These are phyloP conservation scores for Candida qinlingensis DNA, from an alignment of 805 yeast genomes.

Conservation along the genomic window DNA sequence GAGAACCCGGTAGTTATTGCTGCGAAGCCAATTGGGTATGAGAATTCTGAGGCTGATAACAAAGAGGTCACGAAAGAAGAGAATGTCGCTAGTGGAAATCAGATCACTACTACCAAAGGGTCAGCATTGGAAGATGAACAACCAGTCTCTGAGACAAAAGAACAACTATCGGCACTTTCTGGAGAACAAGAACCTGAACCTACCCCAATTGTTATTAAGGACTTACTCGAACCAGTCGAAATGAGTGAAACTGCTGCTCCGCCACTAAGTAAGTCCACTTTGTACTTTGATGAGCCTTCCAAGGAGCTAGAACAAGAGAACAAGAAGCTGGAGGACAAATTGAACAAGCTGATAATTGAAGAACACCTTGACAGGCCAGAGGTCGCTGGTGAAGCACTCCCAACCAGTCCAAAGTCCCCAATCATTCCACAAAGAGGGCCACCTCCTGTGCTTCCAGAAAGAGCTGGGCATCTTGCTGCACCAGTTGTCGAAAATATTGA, in stretches of 20 bases:
- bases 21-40: background rate
- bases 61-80: background rate
- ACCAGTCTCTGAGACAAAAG: background rate
- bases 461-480: background rate
- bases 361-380: background rate
- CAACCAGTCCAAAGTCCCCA: constrained; percentile 3
- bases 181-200: background rate
- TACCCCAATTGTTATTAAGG: background rate
- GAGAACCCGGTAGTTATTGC: background rate
- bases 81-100: background rate
- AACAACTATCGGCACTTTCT: background rate
- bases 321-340: background rate
- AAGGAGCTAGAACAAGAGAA: constrained; percentile 4
- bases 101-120: background rate
- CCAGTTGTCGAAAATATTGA: background rate
- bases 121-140: background rate
- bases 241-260: background rate
- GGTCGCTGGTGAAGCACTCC: background rate
- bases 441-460: constrained; percentile 5
- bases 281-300: background rate
- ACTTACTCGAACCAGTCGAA: background rate
- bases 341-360: background rate
- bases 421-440: constrained; percentile 1
- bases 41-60: background rate
- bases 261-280: constrained; percentile 9